Conservation (phyloP, 257 asterid genomes). For the Nemophila menziesii region DNA sequence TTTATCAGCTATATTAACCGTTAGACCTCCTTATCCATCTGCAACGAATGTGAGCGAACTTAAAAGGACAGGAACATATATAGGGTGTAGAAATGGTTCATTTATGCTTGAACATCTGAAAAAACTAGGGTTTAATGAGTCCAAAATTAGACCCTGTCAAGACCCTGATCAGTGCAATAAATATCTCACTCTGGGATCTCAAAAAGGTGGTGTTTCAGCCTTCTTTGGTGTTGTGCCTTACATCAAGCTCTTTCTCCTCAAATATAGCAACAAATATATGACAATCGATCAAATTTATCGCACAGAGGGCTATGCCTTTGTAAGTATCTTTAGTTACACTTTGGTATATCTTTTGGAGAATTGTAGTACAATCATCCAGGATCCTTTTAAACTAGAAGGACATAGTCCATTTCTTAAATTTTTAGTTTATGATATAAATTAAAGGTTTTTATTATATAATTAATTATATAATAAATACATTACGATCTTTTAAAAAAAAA, state of each 20-base stretch:
- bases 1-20: constrained; percentile 36
- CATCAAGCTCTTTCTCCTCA: constrained; percentile 18
- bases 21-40: constrained; percentile 23
- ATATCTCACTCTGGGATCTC: constrained; percentile 22
- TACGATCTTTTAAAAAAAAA: too few relatives aligned
- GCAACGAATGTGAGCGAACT: constrained; percentile 24
- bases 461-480: too few relatives aligned
- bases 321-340: constrained; percentile 19
- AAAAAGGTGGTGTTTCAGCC: constrained; percentile 33
- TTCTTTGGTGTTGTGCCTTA: constrained; percentile 37
- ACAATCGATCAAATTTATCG: constrained; percentile 29
- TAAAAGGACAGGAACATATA: constrained; percentile 17
- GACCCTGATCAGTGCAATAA: constrained; percentile 16
- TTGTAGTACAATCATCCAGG: too few relatives aligned
- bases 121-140: constrained; percentile 16
- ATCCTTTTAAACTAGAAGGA: too few relatives aligned
- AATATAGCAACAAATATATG: constrained; percentile 26
- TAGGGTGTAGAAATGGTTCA: constrained; percentile 46
- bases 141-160: constrained; percentile 19
- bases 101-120: constrained; percentile 22
- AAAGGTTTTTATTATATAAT: too few relatives aligned
- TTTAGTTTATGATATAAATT: too few relatives aligned
- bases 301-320: constrained; percentile 36
- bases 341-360: too few relatives aligned
- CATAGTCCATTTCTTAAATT: too few relatives aligned